Evolutionary conservation across 805 yeast species (phyloP).

Genomic region (Brettanomyces bruxellensis): DNA sequence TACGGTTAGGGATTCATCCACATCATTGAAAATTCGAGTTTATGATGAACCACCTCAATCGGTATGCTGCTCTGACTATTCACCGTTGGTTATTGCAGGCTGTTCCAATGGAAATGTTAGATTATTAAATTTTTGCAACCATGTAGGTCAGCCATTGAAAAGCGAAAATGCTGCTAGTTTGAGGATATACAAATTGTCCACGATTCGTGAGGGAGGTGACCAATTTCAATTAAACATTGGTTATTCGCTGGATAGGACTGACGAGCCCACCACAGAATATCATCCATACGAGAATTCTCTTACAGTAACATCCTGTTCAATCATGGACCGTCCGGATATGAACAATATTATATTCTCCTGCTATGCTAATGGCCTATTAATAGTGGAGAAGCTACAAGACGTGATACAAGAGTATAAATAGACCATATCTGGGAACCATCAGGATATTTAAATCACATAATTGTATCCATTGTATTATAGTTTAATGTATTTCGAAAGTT

Average conservation of each 20-base stretch:
- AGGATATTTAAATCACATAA: no score
- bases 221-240: conserved; percentile 17
- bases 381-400: conserved; percentile 17
- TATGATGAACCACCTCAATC: conserved; percentile 8
- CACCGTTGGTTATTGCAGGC: conserved; percentile 8
- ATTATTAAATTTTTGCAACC: conserved; percentile 8
- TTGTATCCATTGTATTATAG: neutral
- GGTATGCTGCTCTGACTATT: conserved; percentile 3
- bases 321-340: neutral
- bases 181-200: conserved; percentile 16
- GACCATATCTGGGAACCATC: no score
- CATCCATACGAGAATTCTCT: conserved; percentile 10
- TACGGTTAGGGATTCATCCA: conserved; percentile 14
- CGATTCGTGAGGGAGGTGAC: conserved; percentile 4
- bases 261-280: conserved; percentile 7
- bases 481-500: conserved; percentile 36
- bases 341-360: conserved; percentile 10
- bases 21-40: conserved; percentile 3
- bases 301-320: conserved; percentile 11
- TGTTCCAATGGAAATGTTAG: conserved; percentile 13
- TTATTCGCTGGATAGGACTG: conserved; percentile 6
- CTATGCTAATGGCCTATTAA: conserved; percentile 23
- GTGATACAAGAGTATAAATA: neutral
- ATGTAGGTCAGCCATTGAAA: conserved; percentile 5
- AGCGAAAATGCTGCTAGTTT: conserved; percentile 9